A percentile compares a stretch with the other conserved stretches of the same genome.
Evolutionary conservation across 2,329 filamentous ascomycete genomes (phyloP).

Genomic region (Mariannaea elegans): DNA sequence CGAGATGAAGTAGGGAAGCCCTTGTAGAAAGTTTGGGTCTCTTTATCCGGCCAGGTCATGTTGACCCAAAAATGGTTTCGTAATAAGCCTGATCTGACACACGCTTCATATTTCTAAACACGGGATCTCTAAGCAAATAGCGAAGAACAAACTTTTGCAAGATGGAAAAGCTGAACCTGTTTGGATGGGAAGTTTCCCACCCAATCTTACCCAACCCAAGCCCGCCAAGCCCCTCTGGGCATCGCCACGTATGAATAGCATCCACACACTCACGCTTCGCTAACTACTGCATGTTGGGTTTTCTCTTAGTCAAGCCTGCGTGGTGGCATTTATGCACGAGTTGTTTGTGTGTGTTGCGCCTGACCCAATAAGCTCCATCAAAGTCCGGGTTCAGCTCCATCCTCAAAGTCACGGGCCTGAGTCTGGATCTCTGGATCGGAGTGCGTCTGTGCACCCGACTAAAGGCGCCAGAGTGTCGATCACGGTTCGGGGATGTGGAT

Average conservation of each 20-base stretch:
- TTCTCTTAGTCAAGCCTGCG: conserved; percentile 1
- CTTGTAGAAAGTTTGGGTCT: neutral
- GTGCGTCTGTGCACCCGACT: conserved; percentile 20
- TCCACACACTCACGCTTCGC: conserved; percentile 1
- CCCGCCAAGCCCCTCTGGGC: neutral
- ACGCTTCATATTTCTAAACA: neutral
- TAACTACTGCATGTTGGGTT: conserved; percentile 3
- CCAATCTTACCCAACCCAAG: conserved; percentile 21
- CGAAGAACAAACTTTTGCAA: too few species aligned
- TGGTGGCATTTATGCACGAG: conserved; percentile 2
- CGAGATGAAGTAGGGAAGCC: neutral
- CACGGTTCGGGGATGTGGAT: conserved; percentile 34
- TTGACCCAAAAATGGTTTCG: too few species aligned
- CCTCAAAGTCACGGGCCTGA: conserved; percentile 2
- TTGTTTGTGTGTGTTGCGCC: neutral
- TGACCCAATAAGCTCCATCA: too few species aligned
- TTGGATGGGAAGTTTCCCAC: neutral
- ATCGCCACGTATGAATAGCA: conserved; percentile 11
- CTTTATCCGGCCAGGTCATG: too few species aligned
- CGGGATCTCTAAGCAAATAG: neutral
- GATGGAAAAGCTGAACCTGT: too few species aligned
- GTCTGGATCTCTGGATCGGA: conserved; percentile 7
- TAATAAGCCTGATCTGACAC: too few species aligned
- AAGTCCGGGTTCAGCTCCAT: neutral
- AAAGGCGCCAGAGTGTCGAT: conserved; percentile 30